Conservation (phyloP, 805 yeast species). For the Candida methanosorbosa region DNA sequence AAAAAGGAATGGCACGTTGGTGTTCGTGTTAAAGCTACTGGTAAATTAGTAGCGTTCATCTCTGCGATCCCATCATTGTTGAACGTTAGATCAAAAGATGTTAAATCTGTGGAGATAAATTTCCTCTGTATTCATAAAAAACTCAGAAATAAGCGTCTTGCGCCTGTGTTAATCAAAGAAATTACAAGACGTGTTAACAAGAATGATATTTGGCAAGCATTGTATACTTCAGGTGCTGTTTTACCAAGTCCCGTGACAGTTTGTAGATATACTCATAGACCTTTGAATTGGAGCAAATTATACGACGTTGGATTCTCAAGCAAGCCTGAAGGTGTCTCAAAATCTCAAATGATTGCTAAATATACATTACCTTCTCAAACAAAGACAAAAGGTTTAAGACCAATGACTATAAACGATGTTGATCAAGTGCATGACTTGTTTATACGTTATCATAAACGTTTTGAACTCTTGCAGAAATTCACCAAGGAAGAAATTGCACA, state of each 20-base stretch:
- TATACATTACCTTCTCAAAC: slow-evolving; percentile 48
- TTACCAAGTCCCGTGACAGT: slow-evolving; percentile 89
- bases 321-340: slow-evolving; percentile 64
- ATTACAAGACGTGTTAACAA: slow-evolving; percentile 88
- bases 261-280: slow-evolving; percentile 88
- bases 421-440: slow-evolving; percentile 55
- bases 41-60: slow-evolving; percentile 83
- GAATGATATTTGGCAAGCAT: slow-evolving; percentile 86
- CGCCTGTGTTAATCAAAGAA: slow-evolving; percentile 91
- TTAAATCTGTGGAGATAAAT: slow-evolving; percentile 80
- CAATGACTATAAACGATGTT: slow-evolving; percentile 51
- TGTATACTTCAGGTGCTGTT: slow-evolving; percentile 87
- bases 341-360: slow-evolving; percentile 54
- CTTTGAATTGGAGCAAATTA: slow-evolving; percentile 84
- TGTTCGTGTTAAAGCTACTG: slow-evolving; percentile 71
- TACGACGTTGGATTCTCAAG: slow-evolving; percentile 86
- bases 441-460: slow-evolving; percentile 53
- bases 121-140: slow-evolving; percentile 93
- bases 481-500: slow-evolving; percentile 60
- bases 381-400: slow-evolving; percentile 46
- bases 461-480: slow-evolving; percentile 66
- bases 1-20: slow-evolving; percentile 85
- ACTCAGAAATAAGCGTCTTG: slow-evolving; percentile 83
- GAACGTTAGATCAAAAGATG: slow-evolving; percentile 36
- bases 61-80: slow-evolving; percentile 79